Evolutionary conservation across 2,329 filamentous ascomycete genomes (phyloP).

Genomic region (Cercospora janseana): DNA sequence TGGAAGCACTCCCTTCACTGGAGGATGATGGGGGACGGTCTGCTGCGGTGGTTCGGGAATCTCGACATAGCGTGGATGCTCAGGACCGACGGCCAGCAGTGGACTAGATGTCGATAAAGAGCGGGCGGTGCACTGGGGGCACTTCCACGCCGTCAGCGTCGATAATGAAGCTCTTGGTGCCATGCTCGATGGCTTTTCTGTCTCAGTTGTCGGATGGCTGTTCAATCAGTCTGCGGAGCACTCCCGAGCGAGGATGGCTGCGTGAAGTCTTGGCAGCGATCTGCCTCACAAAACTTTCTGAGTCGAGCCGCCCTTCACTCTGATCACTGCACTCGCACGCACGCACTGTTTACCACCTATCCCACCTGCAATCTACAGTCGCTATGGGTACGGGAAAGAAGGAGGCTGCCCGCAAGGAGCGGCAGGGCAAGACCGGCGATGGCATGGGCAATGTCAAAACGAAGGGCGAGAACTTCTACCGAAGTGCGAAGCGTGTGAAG

Average conservation of each 20-base stretch:
- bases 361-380: background rate
- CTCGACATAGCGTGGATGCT: slow-evolving; percentile 84
- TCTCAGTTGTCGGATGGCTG: background rate
- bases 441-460: slow-evolving; percentile 87
- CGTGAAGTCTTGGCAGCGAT: slow-evolving; percentile 17
- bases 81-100: slow-evolving; percentile 63
- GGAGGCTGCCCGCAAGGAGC: slow-evolving; percentile 75
- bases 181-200: slow-evolving; percentile 36
- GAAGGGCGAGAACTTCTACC: slow-evolving; percentile 99
- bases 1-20: slow-evolving; percentile 75
- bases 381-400: slow-evolving; percentile 89
- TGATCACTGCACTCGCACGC: background rate
- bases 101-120: slow-evolving; percentile 49
- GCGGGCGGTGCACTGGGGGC: slow-evolving; percentile 37
- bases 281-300: slow-evolving; percentile 8
- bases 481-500: slow-evolving; percentile 81
- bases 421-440: slow-evolving; percentile 81
- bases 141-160: slow-evolving; percentile 36
- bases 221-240: slow-evolving; percentile 1
- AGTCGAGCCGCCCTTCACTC: slow-evolving; percentile 12
- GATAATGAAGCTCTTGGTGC: slow-evolving; percentile 41
- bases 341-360: background rate
- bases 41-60: slow-evolving; percentile 75
- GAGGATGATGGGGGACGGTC: slow-evolving; percentile 49
- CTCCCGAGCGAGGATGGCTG: background rate